Evolutionary conservation across 495 filamentous ascomycete genomes (phyloP), one percentile per base, ranked within the genome.

Genomic region (Recurvomyces mirabilis): DNA sequence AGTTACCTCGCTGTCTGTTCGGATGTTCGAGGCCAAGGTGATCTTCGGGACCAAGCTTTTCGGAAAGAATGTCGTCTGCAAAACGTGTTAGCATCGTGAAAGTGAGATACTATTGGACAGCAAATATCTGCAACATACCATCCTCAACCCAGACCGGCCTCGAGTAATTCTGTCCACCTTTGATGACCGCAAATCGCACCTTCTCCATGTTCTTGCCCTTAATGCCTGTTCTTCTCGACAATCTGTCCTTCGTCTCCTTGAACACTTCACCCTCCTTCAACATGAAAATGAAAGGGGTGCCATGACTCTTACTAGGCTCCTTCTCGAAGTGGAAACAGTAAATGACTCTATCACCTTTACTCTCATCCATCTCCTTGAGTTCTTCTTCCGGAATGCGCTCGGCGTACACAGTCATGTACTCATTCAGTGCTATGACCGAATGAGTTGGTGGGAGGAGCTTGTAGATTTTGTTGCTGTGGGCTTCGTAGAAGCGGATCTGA

Each of bases 191-290:
- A 68, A 99, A 95, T 64, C 88, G 94, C 60, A 96, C 87, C 70
- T 95, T 99, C 63, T 99, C 91, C 51, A 96, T 91, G 43, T 84
- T 85, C 68, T 96, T 96, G 51, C 91, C 91, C 66, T 94, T 96
- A 60, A 99, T 78, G 11, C 87, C 87, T 2, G 84, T 93, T 37
- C 91, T 75, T 58, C 84, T 84, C 53, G 86, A 85, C 2, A 99
- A 69, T 18, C 91, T 78, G 55, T 88, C 79, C 66, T 87, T 93
- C 38, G 91, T 95, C 23, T 96, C 82, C 29, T 79, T 75, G 66
- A 96, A 99, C 26, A 69, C 63, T 58, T 98, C 91, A 25, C 79
- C 84, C 80, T 91, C 74, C 57, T 87, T 87, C 31, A 96, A 58
- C 30, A 93, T 68, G 61, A 99, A 94, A 52, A 75, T 78, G 69